These are phyloP conservation scores for Metschnikowia henanensis DNA, from an alignment of 805 yeast species.

Conservation along the genomic window DNA sequence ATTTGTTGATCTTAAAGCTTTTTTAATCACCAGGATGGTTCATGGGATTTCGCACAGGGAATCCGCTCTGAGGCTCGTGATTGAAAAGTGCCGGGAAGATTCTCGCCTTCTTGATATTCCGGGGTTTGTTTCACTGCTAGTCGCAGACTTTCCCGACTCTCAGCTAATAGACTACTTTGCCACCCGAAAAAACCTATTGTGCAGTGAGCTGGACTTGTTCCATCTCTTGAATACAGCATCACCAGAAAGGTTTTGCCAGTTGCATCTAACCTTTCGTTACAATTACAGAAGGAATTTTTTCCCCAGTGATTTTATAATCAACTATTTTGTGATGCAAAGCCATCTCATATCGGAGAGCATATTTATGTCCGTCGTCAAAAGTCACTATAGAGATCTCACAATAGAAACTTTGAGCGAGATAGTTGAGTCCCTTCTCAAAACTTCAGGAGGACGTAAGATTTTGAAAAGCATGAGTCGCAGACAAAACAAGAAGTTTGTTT, in stretches of 20 bases:
- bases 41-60: background rate
- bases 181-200: background rate
- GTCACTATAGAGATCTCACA: background rate
- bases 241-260: background rate
- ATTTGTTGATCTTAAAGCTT: conserved; percentile 2
- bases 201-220: conserved; percentile 11
- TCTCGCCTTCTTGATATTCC: conserved; percentile 6
- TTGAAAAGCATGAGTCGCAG: conserved; percentile 6
- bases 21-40: background rate
- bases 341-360: conserved; percentile 1
- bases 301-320: conserved; percentile 6
- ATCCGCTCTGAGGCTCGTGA: background rate
- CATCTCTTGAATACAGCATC: conserved; percentile 1
- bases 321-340: conserved; percentile 3
- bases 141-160: background rate
- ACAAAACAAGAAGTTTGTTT: background rate
- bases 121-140: conserved; percentile 6
- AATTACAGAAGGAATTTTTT: conserved; percentile 2
- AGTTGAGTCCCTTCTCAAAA: conserved; percentile 1
- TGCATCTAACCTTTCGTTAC: conserved; percentile 5
- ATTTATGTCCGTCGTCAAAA: background rate
- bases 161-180: conserved; percentile 1
- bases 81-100: conserved; percentile 1
- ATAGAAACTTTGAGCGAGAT: background rate
- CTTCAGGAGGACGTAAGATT: conserved; percentile 3